phyloP scores from a whole-genome alignment of 2,329 filamentous ascomycete genomes.

The Fusarium sublunatum region DNA sequence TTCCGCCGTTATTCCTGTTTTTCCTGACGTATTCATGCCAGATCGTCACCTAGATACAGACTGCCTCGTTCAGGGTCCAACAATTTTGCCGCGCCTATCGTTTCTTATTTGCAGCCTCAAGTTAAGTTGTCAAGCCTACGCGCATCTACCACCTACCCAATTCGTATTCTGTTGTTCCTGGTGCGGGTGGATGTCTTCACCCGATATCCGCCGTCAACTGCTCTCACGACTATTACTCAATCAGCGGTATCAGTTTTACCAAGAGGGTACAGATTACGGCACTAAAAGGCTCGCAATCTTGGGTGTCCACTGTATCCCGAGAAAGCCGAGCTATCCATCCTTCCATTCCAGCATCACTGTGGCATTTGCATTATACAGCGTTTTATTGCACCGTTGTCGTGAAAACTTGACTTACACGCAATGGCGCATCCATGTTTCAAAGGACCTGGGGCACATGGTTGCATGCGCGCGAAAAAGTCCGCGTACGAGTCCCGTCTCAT shows the following conservation, averaged over 20 bases:
- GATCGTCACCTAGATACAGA: background rate
- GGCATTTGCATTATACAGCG: slow-evolving; percentile 40
- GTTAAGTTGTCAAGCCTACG: background rate
- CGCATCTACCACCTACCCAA: slow-evolving; percentile 2
- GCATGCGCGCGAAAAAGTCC: slow-evolving; percentile 7
- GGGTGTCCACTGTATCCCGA: slow-evolving; percentile 40
- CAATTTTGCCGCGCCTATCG: slow-evolving; percentile 30
- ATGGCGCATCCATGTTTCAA: slow-evolving; percentile 17
- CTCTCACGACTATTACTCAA: background rate
- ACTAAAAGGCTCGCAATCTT: slow-evolving; percentile 24
- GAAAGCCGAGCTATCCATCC: slow-evolving; percentile 12
- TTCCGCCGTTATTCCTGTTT: slow-evolving; percentile 18
- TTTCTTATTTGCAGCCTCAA: slow-evolving; percentile 15
- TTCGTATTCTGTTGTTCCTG: slow-evolving; percentile 5
- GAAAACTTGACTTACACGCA: slow-evolving; percentile 22
- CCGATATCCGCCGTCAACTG: slow-evolving; percentile 18
- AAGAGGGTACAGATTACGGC: slow-evolving; percentile 5
- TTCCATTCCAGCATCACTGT: background rate
- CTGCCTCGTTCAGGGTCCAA: slow-evolving; percentile 14
- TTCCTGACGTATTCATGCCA: slow-evolving; percentile 3
- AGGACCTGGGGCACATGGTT: slow-evolving; percentile 17
- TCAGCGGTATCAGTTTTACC: too few relatives aligned
- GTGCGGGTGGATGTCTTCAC: slow-evolving; percentile 1
- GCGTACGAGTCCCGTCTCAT: slow-evolving; percentile 13
- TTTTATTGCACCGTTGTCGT: slow-evolving; percentile 17